Evolutionary conservation across 139 green algal species (phyloP).

Genomic region (Trebouxia sp.): DNA sequence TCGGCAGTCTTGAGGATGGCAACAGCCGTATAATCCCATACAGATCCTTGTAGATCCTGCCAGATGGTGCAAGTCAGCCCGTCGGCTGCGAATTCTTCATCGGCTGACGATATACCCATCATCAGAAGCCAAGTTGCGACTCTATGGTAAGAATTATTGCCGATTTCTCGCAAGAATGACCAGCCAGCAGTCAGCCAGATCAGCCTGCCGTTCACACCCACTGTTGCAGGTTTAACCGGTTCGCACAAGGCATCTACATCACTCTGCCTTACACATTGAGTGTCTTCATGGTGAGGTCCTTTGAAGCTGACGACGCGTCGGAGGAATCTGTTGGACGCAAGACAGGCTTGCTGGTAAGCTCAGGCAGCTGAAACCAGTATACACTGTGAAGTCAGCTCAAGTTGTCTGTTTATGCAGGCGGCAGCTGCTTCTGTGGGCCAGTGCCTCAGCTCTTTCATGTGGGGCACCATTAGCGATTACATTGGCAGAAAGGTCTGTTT

Average conservation of each 20-base stretch:
- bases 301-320: neutral
- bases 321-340: neutral
- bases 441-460: neutral
- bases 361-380: neutral
- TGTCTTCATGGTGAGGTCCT: conserved; percentile 10
- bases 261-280: neutral
- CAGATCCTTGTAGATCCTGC: too few species aligned
- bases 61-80: too few species aligned
- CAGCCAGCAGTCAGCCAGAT: too few species aligned
- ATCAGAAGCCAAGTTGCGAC: too few species aligned
- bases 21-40: too few species aligned
- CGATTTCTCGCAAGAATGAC: too few species aligned
- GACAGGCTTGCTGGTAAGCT: neutral
- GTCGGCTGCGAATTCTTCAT: too few species aligned
- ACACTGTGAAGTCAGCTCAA: neutral
- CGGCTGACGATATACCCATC: too few species aligned
- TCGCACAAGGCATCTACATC: neutral
- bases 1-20: too few species aligned
- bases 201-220: too few species aligned
- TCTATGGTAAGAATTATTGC: too few species aligned
- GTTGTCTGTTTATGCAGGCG: neutral
- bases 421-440: neutral
- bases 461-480: neutral
- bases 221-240: neutral
- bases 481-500: conserved; percentile 3